Percentiles rank a stretch among this genome's conserved stretches.
These are phyloP conservation scores for Yamadazyma triangularis DNA, from an alignment of 1,139 yeast genomes.

Conservation along the genomic window DNA sequence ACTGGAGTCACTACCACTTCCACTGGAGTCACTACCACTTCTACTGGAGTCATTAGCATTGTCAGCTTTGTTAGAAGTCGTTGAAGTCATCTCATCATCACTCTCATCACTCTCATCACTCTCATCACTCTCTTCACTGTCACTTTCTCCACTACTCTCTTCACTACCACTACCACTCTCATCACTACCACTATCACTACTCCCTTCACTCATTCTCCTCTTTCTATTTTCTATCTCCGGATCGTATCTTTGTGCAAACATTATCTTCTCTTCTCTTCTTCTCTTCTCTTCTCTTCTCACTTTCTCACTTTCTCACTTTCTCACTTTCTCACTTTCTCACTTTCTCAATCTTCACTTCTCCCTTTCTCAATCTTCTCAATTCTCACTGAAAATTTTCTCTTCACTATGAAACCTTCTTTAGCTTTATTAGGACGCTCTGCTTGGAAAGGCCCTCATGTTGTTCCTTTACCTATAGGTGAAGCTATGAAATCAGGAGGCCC, in stretches of 20 bases:
- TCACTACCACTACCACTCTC: constrained; percentile 9
- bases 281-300: constrained; percentile 4
- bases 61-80: neutral
- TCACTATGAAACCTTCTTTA: constrained; percentile 55
- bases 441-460: constrained; percentile 94
- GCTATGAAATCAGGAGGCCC: constrained; percentile 81
- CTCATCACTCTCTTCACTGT: constrained; percentile 3
- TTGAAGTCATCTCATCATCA: constrained; percentile 8
- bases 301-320: constrained; percentile 9
- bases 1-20: constrained; percentile 12
- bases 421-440: constrained; percentile 58
- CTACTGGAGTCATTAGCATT: constrained; percentile 4
- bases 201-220: constrained; percentile 8
- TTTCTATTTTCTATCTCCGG: constrained; percentile 32
- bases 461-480: constrained; percentile 84
- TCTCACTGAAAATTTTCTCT: constrained; percentile 7
- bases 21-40: too few species aligned
- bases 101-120: constrained; percentile 7
- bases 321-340: neutral
- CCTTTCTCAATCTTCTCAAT: neutral
- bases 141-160: constrained; percentile 4
- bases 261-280: constrained; percentile 15
- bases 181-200: constrained; percentile 9
- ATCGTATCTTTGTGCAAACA: constrained; percentile 66
- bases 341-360: too few species aligned